Percentiles rank a stretch among this genome's conserved stretches.
These are phyloP conservation scores for Plasmodium chabaudi DNA, from an alignment of 169 alveolate species.

Conservation along the genomic window DNA sequence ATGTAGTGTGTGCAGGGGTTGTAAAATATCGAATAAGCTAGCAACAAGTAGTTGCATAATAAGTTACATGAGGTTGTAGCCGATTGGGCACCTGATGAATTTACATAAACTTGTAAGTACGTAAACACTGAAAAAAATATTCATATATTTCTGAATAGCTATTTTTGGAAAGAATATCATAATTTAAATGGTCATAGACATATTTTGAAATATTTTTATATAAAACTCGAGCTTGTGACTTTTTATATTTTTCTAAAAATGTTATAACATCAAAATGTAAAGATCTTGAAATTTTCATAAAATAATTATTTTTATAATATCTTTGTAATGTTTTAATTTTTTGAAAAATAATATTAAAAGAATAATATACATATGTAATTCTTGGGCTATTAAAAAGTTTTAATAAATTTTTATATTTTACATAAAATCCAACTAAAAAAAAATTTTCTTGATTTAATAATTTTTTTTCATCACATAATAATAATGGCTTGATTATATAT, in stretches of 20 bases:
- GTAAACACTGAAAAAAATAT: constrained; percentile 47
- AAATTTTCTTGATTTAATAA: constrained; percentile 19
- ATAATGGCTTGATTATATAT: constrained; percentile 44
- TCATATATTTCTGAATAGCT: constrained; percentile 22
- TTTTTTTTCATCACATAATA: constrained; percentile 57
- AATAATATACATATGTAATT: constrained; percentile 28
- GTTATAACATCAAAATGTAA: constrained; percentile 53
- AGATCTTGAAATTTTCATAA: constrained; percentile 31
- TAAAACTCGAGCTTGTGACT: neutral
- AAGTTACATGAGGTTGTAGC: neutral
- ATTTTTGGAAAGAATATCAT: neutral
- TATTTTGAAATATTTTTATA: constrained; percentile 27
- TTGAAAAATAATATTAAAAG: constrained; percentile 45
- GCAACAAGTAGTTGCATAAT: neutral
- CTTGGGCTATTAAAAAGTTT: constrained; percentile 62
- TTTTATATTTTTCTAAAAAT: constrained; percentile 30
- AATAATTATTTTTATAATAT: constrained; percentile 18
- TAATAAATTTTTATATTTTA: constrained; percentile 45
- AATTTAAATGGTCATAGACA: constrained; percentile 21
- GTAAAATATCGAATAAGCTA: neutral
- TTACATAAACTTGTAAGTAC: constrained; percentile 25
- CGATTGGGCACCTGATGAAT: neutral
- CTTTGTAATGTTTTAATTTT: constrained; percentile 36
- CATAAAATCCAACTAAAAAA: constrained; percentile 60
- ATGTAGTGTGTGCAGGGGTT: too few species aligned